Evolutionary conservation across 2,329 filamentous ascomycete genomes (phyloP).

Genomic region (Endocalyx cinctus): DNA sequence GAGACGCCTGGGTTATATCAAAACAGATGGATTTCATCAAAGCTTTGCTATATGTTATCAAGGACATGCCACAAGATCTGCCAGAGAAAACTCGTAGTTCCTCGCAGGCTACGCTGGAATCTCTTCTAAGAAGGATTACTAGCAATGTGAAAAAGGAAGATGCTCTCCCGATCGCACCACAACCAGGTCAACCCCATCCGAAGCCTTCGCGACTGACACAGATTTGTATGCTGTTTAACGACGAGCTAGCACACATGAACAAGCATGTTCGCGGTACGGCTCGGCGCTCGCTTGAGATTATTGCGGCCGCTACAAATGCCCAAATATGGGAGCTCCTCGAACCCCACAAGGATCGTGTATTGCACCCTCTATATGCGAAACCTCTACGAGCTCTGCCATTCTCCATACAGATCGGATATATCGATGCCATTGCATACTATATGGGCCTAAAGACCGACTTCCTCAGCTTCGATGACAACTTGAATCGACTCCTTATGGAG

Average conservation of each 20-base stretch:
- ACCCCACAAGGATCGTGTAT: constrained; percentile 82
- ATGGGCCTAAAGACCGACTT: constrained; percentile 85
- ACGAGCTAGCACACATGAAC: constrained; percentile 92
- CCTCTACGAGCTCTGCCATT: constrained; percentile 90
- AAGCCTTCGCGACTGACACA: constrained; percentile 61
- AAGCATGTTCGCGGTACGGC: constrained; percentile 87
- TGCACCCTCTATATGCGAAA: constrained; percentile 94
- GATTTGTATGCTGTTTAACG: constrained; percentile 80
- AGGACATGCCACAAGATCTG: constrained; percentile 93
- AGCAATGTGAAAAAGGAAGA: constrained; percentile 79
- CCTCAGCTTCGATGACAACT: constrained; percentile 83
- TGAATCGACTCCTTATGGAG: constrained; percentile 88
- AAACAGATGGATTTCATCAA: constrained; percentile 85
- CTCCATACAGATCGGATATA: constrained; percentile 93
- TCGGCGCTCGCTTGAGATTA: constrained; percentile 72
- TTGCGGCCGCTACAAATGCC: constrained; percentile 71
- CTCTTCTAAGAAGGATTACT: constrained; percentile 73
- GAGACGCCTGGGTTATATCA: constrained; percentile 74
- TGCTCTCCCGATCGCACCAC: constrained; percentile 37
- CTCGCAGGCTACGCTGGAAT: constrained; percentile 77
- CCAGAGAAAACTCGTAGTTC: constrained; percentile 82
- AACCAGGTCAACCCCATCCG: constrained; percentile 40
- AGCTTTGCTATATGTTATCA: constrained; percentile 94
- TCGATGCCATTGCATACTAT: constrained; percentile 95
- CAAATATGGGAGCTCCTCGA: constrained; percentile 85